These are phyloP conservation scores for Trifolium dubium DNA, from an alignment of 306 rosid genomes.

Conservation along the genomic window DNA sequence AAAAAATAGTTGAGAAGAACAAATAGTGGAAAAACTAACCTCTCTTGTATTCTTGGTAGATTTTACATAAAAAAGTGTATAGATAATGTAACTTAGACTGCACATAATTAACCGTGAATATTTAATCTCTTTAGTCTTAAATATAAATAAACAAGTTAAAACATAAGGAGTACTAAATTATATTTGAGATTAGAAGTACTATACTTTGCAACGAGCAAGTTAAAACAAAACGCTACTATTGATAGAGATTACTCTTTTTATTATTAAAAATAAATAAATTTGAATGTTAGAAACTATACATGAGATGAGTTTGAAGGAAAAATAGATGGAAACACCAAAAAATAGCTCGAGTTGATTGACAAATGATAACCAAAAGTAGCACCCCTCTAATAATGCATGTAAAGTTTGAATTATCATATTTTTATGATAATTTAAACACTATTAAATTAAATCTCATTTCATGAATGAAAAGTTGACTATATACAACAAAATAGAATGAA, in stretches of 20 bases:
- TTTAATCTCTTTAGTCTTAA: too few relatives aligned
- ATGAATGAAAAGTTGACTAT: conserved; percentile 18
- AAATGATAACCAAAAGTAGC: not conserved
- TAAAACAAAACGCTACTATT: too few relatives aligned
- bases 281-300: too few relatives aligned
- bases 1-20: conserved; percentile 17
- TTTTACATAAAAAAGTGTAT: not conserved
- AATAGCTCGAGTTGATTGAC: not conserved
- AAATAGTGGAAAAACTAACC: too few relatives aligned
- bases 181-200: too few relatives aligned
- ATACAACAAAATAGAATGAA: not conserved
- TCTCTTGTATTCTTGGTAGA: too few relatives aligned
- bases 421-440: not conserved
- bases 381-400: not conserved
- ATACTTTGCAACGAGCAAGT: too few relatives aligned
- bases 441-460: not conserved
- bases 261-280: too few relatives aligned
- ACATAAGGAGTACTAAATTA: too few relatives aligned
- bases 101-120: not conserved
- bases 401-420: conserved; percentile 26
- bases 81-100: not conserved
- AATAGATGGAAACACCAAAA: not conserved
- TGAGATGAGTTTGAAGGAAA: not conserved
- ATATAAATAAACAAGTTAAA: too few relatives aligned
- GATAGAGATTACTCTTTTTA: too few relatives aligned